Conservation (phyloP, 1,139 yeast genomes). For the Candida gigantensis region DNA sequence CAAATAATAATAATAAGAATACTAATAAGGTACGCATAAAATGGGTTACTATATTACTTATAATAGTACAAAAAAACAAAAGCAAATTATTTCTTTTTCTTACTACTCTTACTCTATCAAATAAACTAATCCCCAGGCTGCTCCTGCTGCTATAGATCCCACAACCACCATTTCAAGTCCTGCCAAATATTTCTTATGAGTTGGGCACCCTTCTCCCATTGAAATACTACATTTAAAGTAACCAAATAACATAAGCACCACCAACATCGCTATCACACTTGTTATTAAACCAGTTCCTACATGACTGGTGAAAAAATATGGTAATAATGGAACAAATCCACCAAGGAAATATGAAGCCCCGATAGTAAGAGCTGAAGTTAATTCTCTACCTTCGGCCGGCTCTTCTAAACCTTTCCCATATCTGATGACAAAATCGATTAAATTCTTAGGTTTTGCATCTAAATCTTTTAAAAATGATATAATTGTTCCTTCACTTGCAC, state of each 20-base stretch:
- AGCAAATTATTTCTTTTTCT: too few relatives aligned
- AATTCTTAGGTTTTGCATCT: constrained; percentile 64
- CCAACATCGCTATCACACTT: constrained; percentile 78
- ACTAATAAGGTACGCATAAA: too few relatives aligned
- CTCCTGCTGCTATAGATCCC: constrained; percentile 95
- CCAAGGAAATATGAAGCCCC: constrained; percentile 77
- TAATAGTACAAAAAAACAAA: too few relatives aligned
- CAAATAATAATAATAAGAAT: too few relatives aligned
- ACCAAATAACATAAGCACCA: constrained; percentile 87
- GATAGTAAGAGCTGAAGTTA: constrained; percentile 75
- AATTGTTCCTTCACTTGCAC: constrained; percentile 67
- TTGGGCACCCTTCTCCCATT: constrained; percentile 74
- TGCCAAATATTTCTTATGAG: constrained; percentile 62
- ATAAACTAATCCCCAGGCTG: constrained; percentile 92
- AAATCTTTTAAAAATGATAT: constrained; percentile 67
- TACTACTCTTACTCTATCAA: constrained; percentile 57
- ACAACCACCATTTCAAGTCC: constrained; percentile 90
- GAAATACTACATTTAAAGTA: constrained; percentile 81
- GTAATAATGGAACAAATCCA: constrained; percentile 78
- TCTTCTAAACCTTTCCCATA: constrained; percentile 77
- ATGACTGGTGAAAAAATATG: constrained; percentile 71
- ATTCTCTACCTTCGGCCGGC: constrained; percentile 77
- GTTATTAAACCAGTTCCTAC: constrained; percentile 77
- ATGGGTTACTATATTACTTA: too few relatives aligned
- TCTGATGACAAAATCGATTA: constrained; percentile 72